Conservation (phyloP, 352 stramenopile species). For the Pythium coloratum region DNA sequence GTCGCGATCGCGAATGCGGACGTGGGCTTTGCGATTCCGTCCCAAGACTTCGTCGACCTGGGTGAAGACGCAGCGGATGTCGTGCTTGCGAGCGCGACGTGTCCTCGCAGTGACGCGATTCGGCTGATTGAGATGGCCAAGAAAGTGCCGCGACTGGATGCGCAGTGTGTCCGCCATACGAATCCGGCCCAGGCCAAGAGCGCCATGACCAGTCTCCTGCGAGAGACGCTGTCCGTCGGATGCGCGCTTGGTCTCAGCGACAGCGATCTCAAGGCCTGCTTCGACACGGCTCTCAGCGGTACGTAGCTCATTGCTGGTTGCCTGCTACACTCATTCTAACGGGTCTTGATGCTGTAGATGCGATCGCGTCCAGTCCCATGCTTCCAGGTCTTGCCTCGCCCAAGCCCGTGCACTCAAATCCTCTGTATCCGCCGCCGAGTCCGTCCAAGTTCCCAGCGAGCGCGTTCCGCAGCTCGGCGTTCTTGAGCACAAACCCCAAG, state of each 20-base stretch:
- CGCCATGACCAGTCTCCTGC: conserved; percentile 34
- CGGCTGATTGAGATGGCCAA: conserved; percentile 51
- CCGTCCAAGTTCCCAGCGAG: conserved; percentile 39
- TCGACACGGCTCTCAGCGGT: conserved; percentile 29
- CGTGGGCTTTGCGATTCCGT: conserved; percentile 49
- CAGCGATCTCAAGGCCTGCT: conserved; percentile 33
- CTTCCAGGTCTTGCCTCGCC: background rate
- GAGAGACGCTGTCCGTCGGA: conserved; percentile 35
- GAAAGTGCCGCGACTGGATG: conserved; percentile 25
- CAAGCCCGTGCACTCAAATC: conserved; percentile 5
- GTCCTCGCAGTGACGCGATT: conserved; percentile 47
- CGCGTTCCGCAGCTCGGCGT: conserved; percentile 32
- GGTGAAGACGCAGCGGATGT: conserved; percentile 51
- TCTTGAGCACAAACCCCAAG: conserved; percentile 25
- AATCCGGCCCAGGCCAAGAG: conserved; percentile 18
- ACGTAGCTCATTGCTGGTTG: conserved; percentile 1
- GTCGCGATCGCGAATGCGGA: conserved; percentile 46
- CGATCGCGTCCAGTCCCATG: background rate
- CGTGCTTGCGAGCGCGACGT: conserved; percentile 39
- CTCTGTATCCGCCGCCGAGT: conserved; percentile 30
- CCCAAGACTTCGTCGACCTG: conserved; percentile 44
- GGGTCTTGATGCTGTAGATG: background rate
- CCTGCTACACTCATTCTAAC: too few species aligned
- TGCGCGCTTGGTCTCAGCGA: conserved; percentile 36
- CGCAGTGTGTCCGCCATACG: background rate